Conservation (phyloP, 495 filamentous ascomycete genomes). For the Rusavskia elegans region DNA sequence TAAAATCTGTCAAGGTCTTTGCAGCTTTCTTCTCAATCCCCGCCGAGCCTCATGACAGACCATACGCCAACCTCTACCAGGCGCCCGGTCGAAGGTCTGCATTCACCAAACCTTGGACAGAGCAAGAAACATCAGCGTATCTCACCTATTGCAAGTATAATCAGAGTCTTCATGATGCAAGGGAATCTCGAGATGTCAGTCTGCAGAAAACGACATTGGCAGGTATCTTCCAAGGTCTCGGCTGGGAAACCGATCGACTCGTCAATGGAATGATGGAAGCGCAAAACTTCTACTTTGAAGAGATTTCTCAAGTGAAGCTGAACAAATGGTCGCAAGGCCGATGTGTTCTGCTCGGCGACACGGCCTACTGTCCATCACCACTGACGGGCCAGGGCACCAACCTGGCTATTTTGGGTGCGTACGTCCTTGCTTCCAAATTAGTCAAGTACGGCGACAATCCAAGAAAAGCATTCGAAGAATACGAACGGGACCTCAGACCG, state of each 20-base stretch:
- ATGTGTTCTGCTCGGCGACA: neutral
- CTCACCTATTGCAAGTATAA: too few relatives aligned
- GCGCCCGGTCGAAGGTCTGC: neutral
- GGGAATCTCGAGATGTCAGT: too few relatives aligned
- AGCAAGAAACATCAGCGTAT: too few relatives aligned
- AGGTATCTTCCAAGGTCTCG: too few relatives aligned
- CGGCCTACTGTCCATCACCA: neutral
- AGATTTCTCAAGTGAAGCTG: neutral
- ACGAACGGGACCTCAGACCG: neutral
- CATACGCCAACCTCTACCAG: neutral
- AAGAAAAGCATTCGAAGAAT: neutral
- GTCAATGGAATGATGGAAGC: neutral
- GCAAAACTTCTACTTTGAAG: neutral
- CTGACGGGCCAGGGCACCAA: too few relatives aligned
- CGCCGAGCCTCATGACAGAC: neutral
- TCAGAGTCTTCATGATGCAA: too few relatives aligned
- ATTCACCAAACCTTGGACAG: neutral
- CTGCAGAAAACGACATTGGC: too few relatives aligned
- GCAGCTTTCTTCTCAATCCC: conserved; percentile 26
- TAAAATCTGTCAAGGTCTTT: conserved; percentile 16
- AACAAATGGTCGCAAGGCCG: neutral
- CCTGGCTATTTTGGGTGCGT: too few relatives aligned
- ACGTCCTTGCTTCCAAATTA: too few relatives aligned
- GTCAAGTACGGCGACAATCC: too few relatives aligned
- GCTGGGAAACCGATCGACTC: too few relatives aligned